phyloP scores from a whole-genome alignment of 2,329 filamentous ascomycete species.

The Cylindrodendrum hubeiense region DNA sequence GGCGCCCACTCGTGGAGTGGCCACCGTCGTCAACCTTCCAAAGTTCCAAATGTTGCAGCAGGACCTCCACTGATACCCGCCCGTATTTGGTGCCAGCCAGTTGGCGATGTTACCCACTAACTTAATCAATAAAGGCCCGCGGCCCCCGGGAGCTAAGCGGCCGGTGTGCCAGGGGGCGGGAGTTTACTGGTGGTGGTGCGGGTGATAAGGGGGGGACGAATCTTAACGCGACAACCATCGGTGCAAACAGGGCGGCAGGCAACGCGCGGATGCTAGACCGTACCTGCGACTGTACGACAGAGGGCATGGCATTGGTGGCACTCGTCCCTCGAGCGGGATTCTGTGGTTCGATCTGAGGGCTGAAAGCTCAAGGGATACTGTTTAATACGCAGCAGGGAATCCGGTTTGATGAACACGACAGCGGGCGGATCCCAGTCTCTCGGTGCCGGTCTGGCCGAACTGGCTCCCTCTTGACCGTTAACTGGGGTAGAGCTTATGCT shows the following conservation, averaged over 20 bases:
- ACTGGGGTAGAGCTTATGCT: background rate
- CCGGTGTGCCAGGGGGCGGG: background rate
- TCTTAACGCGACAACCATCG: background rate
- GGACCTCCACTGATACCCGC: constrained; percentile 1
- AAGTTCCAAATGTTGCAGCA: background rate
- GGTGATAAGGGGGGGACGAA: background rate
- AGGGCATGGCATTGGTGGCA: background rate
- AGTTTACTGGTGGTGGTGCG: background rate
- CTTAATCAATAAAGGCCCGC: constrained; percentile 1
- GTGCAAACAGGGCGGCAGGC: background rate
- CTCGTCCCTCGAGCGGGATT: background rate
- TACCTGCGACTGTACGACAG: background rate
- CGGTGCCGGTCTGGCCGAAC: constrained; percentile 10
- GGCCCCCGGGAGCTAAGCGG: constrained; percentile 3
- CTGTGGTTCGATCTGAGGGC: background rate
- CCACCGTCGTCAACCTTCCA: background rate
- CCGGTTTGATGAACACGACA: background rate
- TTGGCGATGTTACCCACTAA: background rate
- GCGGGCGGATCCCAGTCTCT: background rate
- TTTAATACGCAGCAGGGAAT: background rate
- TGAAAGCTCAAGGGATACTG: background rate
- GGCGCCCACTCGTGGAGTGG: background rate
- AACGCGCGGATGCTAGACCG: background rate
- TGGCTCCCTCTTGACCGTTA: constrained; percentile 28
- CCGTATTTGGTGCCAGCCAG: background rate